Evolutionary conservation across 306 rosid species (phyloP).

Genomic region (Nissolia schottii): DNA sequence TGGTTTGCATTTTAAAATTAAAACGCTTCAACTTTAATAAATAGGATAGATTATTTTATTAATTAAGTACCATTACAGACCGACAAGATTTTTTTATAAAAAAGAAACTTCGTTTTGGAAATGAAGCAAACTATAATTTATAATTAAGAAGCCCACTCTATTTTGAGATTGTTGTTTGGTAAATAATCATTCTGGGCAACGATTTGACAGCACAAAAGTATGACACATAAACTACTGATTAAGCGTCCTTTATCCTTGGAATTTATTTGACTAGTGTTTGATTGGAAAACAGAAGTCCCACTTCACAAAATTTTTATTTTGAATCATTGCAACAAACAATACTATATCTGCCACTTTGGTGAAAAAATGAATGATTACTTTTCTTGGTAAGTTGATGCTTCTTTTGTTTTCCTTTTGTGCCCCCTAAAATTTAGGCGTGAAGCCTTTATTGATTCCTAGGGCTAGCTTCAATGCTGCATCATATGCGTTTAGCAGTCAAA

Average conservation of each 20-base stretch:
- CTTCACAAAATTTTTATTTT: slow-evolving; percentile 12
- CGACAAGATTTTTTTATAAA: no score
- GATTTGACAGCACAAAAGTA: slow-evolving; percentile 56
- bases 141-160: neutral
- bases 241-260: slow-evolving; percentile 22
- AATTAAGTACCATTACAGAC: neutral
- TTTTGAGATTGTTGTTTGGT: neutral
- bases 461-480: neutral
- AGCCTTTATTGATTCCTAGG: neutral
- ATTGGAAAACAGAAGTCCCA: slow-evolving; percentile 41
- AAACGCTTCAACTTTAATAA: neutral
- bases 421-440: neutral
- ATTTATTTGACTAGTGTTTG: slow-evolving; percentile 36
- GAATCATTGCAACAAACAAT: neutral
- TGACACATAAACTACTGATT: neutral
- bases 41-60: neutral
- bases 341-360: slow-evolving; percentile 20
- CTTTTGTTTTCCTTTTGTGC: slow-evolving; percentile 5
- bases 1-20: neutral
- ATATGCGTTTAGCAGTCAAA: neutral
- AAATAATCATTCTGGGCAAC: slow-evolving; percentile 11
- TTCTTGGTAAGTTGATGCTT: slow-evolving; percentile 3
- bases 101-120: neutral
- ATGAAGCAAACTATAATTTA: neutral
- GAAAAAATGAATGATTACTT: neutral